Evolutionary conservation across 2,329 filamentous ascomycete species (phyloP).

Genomic region (Exophiala sp.): DNA sequence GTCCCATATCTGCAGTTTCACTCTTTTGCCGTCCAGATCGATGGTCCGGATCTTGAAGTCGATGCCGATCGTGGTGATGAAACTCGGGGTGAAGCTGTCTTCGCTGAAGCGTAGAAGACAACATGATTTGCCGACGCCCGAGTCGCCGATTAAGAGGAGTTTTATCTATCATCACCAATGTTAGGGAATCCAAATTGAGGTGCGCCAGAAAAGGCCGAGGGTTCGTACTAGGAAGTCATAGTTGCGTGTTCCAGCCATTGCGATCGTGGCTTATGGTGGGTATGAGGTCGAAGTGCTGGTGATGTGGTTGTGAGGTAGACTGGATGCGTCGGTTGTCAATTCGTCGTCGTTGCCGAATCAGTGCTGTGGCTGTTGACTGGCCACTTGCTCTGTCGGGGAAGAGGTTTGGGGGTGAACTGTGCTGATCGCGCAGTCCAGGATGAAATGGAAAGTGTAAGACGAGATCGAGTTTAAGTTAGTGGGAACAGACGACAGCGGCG

Average conservation of each 20-base stretch:
- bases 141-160: constrained; percentile 92
- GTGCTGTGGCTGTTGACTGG: constrained; percentile 6
- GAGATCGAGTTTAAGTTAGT: not conserved
- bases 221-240: constrained; percentile 91
- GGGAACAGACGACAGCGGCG: not conserved
- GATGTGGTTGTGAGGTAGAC: too few relatives aligned
- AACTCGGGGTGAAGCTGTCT: constrained; percentile 94
- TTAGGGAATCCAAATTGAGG: too few relatives aligned
- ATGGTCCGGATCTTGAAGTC: constrained; percentile 99
- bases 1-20: constrained; percentile 99
- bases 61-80: constrained; percentile 98
- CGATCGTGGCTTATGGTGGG: constrained; percentile 2
- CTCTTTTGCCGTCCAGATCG: constrained; percentile 95
- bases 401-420: not conserved
- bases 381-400: not conserved
- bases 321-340: too few relatives aligned
- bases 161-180: constrained; percentile 65
- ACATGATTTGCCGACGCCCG: constrained; percentile 94
- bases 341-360: not conserved
- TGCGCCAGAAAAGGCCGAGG: not conserved
- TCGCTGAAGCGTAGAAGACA: constrained; percentile 94
- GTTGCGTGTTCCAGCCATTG: constrained; percentile 95
- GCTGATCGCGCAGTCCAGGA: too few relatives aligned
- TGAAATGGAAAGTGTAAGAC: not conserved
- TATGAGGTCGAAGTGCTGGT: not conserved